Evolutionary conservation across 495 filamentous ascomycete species (phyloP).

Genomic region (Chaetomidium leptoderma): DNA sequence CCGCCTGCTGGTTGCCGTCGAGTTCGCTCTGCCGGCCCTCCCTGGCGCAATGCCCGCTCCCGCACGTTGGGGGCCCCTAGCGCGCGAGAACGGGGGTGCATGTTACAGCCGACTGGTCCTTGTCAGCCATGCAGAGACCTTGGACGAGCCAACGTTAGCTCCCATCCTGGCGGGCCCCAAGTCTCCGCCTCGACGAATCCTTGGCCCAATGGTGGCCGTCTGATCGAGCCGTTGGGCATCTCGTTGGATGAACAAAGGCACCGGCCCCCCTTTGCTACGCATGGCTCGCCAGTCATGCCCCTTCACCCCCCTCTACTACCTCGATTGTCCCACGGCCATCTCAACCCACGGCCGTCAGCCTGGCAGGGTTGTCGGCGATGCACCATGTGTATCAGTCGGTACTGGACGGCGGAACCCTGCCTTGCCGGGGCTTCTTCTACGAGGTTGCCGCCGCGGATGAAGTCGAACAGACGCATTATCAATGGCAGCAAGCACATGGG

Average conservation of each 20-base stretch:
- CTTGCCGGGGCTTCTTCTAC: not conserved
- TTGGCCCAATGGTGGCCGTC: conserved; percentile 22
- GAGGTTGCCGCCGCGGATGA: not conserved
- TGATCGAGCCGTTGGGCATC: conserved; percentile 13
- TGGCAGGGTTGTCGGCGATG: not conserved
- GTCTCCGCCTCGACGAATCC: conserved; percentile 22
- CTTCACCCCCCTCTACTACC: conserved; percentile 23
- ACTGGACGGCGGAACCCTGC: too few relatives aligned
- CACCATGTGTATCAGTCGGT: not conserved
- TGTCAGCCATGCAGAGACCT: conserved; percentile 23
- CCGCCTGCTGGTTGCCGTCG: not conserved
- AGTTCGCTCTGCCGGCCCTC: not conserved
- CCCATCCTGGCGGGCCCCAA: conserved; percentile 24
- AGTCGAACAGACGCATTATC: not conserved
- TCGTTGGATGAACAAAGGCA: conserved; percentile 20
- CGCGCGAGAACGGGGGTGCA: conserved; percentile 7
- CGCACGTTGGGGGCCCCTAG: conserved; percentile 13
- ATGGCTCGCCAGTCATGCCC: conserved; percentile 32
- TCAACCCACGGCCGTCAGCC: conserved; percentile 6
- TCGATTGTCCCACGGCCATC: conserved; percentile 8
- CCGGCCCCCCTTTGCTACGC: conserved; percentile 25
- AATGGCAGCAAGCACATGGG: not conserved
- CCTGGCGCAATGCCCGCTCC: conserved; percentile 24
- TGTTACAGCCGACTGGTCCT: conserved; percentile 13
- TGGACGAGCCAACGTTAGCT: conserved; percentile 21